Conservation (phyloP, 2,329 filamentous ascomycete genomes). For the Stagonosporopsis rhizophila region DNA sequence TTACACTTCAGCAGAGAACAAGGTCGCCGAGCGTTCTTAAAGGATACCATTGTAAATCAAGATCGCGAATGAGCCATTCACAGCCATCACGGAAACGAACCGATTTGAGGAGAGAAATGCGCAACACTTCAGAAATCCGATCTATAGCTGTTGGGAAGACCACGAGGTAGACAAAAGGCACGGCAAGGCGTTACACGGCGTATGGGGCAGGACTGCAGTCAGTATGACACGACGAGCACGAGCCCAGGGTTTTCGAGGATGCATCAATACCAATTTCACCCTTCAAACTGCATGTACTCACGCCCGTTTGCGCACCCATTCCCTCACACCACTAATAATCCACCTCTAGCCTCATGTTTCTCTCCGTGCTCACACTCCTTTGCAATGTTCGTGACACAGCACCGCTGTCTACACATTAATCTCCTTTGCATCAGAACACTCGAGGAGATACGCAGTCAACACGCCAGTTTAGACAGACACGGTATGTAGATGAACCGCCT, state of each 20-base stretch:
- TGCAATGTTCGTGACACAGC: too few species aligned
- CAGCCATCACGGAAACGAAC: not conserved
- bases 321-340: not conserved
- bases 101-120: not conserved
- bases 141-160: conserved; percentile 6
- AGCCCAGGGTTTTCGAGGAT: conserved; percentile 10
- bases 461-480: too few species aligned
- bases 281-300: conserved; percentile 3
- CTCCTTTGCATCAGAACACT: too few species aligned
- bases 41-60: not conserved
- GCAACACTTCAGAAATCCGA: not conserved
- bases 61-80: not conserved
- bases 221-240: conserved; percentile 1
- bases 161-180: conserved; percentile 19
- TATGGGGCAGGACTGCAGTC: conserved; percentile 14
- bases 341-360: too few species aligned
- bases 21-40: conserved; percentile 31
- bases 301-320: not conserved
- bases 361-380: not conserved
- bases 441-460: too few species aligned
- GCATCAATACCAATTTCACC: conserved; percentile 17
- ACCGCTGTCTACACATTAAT: not conserved
- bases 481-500: too few species aligned
- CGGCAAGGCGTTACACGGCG: conserved; percentile 21
- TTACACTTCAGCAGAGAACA: conserved; percentile 31